Evolutionary conservation across 331 rosid species (phyloP).

Genomic region (Rhamnella rubrinervis): DNA sequence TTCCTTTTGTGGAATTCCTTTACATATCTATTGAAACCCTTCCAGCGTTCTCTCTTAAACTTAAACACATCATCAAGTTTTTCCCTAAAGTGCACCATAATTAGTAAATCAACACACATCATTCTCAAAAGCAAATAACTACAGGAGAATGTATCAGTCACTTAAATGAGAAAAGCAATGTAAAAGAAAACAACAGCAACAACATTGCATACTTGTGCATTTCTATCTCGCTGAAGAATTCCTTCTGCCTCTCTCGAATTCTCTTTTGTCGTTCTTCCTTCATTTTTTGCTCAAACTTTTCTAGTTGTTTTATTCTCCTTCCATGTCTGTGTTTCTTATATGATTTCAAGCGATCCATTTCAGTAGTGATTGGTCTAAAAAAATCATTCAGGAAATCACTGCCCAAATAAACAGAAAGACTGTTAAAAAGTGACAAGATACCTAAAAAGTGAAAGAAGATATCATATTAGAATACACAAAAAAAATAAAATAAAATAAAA

Average conservation of each 20-base stretch:
- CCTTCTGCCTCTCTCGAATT: slow-evolving; percentile 97
- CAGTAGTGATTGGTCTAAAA: slow-evolving; percentile 74
- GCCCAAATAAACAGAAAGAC: slow-evolving; percentile 37
- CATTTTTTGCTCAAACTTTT: slow-evolving; percentile 95
- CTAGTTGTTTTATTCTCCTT: slow-evolving; percentile 90
- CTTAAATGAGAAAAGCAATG: neutral
- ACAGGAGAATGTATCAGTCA: slow-evolving; percentile 14
- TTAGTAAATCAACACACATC: slow-evolving; percentile 21
- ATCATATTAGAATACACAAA: neutral
- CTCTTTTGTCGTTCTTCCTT: slow-evolving; percentile 99
- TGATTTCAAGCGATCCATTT: slow-evolving; percentile 78
- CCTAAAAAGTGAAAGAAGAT: neutral
- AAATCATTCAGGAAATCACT: slow-evolving; percentile 93
- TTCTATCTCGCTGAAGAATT: slow-evolving; percentile 91
- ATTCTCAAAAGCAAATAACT: slow-evolving; percentile 1
- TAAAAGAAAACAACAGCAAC: neutral
- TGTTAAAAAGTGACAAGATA: slow-evolving; percentile 17
- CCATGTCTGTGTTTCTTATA: slow-evolving; percentile 94
- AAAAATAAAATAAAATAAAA: neutral
- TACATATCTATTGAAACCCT: slow-evolving; percentile 86
- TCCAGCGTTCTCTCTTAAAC: slow-evolving; percentile 86
- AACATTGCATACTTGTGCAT: slow-evolving; percentile 82
- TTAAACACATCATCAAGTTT: slow-evolving; percentile 89
- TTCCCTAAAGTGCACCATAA: slow-evolving; percentile 71
- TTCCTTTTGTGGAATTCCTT: slow-evolving; percentile 96